Evolutionary conservation across 176 grass and related monocot genomes (phyloP), one percentile per base, ranked within the genome.

Genomic region (Carex pumila): DNA sequence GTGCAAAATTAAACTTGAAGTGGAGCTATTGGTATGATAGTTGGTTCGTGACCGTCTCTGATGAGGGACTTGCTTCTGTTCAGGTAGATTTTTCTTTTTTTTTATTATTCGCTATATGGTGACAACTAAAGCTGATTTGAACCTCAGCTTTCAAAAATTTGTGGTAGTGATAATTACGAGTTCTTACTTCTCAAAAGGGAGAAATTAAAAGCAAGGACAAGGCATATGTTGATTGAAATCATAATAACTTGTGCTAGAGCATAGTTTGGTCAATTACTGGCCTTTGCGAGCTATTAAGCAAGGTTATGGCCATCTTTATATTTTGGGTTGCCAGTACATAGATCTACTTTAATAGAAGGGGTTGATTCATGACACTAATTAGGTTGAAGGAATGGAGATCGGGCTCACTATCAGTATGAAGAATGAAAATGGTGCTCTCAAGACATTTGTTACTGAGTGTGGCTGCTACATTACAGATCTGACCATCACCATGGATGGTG

Each of bases 381-480:
- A 98, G 95, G 92, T 95, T 90, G 91, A 98, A 84, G 95, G 91
- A 84, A 91, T 98, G 95, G 91, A 98, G 61, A 80, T 95, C 65
- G 92, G 92, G 53, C 45, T 95, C 84, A 93, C 91, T 78, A 88
- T 95, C 86, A 69, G 77, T 43, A 91, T 98, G 86, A 94, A 95
- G 75, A 95, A 75, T 89, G 74, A 91, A 79, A 95, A 94, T 90
- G 95, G 92, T 80, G 91, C 91, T 57, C 92, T 98, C 52, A 83
- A 95, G 71, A 84, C 94, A 73, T 85, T 22, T 81, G 63, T 93
- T 45, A 86, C 41, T 22, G 89, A 94, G 87, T 93, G 89, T 67
- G 91, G 86, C 64, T 98, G 95, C 82, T 90, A 94, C 88, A 93
- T 98, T 87, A 67, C 88, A 58, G 83, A 88, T 82, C 74, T 94